A percentile compares a stretch with the other conserved stretches of the same genome.
Conservation (phyloP, 2,329 filamentous ascomycete genomes). For the Alternaria infectoria region DNA sequence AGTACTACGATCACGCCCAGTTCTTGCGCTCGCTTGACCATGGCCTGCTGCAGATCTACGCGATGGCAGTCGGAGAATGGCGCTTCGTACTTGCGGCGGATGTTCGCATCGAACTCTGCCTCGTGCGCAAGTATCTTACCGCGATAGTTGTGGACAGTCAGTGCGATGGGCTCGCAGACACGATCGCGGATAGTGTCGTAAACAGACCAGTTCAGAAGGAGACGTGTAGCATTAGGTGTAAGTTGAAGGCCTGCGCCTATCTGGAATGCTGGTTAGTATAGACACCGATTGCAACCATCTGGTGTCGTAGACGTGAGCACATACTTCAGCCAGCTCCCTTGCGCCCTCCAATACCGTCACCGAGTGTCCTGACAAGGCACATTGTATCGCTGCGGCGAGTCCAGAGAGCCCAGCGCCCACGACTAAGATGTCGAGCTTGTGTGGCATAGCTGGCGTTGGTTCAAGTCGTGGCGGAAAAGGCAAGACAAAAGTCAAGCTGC, state of each 20-base stretch:
- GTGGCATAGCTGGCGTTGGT: neutral
- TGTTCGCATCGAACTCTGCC: constrained; percentile 59
- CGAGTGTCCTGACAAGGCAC: constrained; percentile 47
- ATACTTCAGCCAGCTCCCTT: constrained; percentile 51
- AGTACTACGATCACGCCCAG: constrained; percentile 61
- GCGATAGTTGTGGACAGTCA: constrained; percentile 63
- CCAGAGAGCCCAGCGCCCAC: constrained; percentile 52
- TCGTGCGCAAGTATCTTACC: constrained; percentile 57
- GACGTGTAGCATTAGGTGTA: constrained; percentile 52
- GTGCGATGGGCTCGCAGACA: constrained; percentile 52
- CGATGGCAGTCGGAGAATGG: constrained; percentile 68
- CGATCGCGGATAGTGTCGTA: constrained; percentile 51
- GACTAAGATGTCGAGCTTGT: constrained; percentile 32
- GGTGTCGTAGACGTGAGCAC: neutral
- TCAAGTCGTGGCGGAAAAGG: neutral
- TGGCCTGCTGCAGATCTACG: constrained; percentile 64
- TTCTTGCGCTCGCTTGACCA: constrained; percentile 59
- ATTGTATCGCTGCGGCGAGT: constrained; percentile 53
- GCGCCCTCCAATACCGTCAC: constrained; percentile 54
- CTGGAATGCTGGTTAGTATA: constrained; percentile 19
- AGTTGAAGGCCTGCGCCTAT: constrained; percentile 46
- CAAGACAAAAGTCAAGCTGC: neutral
- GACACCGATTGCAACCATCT: neutral
- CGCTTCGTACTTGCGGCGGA: constrained; percentile 61
- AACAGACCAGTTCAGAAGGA: constrained; percentile 60